Evolutionary conservation across 108 stramenopile species (phyloP).

Genomic region (Discostella pseudostelligera): DNA sequence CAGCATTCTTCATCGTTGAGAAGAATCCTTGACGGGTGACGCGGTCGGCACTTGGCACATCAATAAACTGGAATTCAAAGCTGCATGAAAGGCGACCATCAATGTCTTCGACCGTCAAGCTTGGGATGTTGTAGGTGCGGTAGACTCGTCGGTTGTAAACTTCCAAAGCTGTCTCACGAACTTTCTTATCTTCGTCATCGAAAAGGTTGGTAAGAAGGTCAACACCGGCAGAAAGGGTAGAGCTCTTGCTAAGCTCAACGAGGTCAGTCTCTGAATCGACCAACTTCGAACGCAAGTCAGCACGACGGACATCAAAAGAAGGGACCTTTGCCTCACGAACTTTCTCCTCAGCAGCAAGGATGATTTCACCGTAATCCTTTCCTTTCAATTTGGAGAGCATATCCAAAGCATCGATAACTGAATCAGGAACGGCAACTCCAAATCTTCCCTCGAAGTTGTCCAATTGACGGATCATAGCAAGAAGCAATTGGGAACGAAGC

Average conservation of each 20-base stretch:
- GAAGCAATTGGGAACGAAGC: constrained; percentile 50
- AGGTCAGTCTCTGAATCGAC: constrained; percentile 65
- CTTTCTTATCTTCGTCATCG: constrained; percentile 64
- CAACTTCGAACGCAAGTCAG: constrained; percentile 73
- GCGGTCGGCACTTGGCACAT: constrained; percentile 65
- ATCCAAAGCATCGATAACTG: constrained; percentile 60
- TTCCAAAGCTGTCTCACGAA: constrained; percentile 77
- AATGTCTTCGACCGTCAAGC: constrained; percentile 56
- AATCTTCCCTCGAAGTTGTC: constrained; percentile 76
- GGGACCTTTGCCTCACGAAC: constrained; percentile 78
- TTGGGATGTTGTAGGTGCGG: constrained; percentile 86
- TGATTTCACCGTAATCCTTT: constrained; percentile 87
- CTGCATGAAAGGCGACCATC: constrained; percentile 75
- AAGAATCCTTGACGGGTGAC: constrained; percentile 74
- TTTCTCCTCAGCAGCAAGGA: constrained; percentile 71
- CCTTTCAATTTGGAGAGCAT: constrained; percentile 65
- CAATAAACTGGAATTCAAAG: constrained; percentile 89
- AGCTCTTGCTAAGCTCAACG: constrained; percentile 60
- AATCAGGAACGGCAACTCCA: constrained; percentile 52
- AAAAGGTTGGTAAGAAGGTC: constrained; percentile 91
- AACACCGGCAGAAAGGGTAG: constrained; percentile 89
- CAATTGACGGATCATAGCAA: constrained; percentile 78
- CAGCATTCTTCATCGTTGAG: constrained; percentile 53
- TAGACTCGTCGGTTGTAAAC: constrained; percentile 94
- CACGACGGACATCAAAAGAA: constrained; percentile 78